phyloP scores from a whole-genome alignment of 768 basidiomycete genomes.

The Podaxis sp. region DNA sequence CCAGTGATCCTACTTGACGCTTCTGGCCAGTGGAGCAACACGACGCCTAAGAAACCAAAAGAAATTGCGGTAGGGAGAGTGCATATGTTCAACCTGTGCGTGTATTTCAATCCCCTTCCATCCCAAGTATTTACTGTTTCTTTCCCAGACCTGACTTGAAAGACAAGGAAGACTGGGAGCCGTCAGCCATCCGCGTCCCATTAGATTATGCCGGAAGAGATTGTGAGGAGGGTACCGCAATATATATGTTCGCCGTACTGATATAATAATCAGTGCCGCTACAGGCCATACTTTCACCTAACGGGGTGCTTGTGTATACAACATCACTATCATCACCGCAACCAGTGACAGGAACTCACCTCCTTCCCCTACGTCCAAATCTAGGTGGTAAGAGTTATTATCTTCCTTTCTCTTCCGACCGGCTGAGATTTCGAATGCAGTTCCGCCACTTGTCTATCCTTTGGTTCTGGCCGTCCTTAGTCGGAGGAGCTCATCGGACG shows the following conservation, averaged over 20 bases:
- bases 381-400: neutral
- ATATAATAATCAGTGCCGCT: conserved; percentile 49
- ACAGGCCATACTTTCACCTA: conserved; percentile 55
- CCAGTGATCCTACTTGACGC: conserved; percentile 41
- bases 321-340: conserved; percentile 43
- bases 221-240: conserved; percentile 34
- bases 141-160: conserved; percentile 48
- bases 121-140: neutral
- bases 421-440: neutral
- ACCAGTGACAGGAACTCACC: conserved; percentile 39
- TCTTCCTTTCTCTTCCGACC: neutral
- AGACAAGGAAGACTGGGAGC: conserved; percentile 51
- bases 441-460: conserved; percentile 22
- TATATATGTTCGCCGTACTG: conserved; percentile 7
- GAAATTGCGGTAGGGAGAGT: conserved; percentile 48
- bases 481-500: conserved; percentile 53
- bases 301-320: conserved; percentile 53
- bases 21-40: conserved; percentile 35
- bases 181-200: conserved; percentile 42
- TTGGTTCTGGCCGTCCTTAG: conserved; percentile 46
- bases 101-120: conserved; percentile 3
- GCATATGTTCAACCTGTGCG: conserved; percentile 54
- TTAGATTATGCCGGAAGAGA: conserved; percentile 43
- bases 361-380: conserved; percentile 34
- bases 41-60: conserved; percentile 26